Evolutionary conservation across 2,329 filamentous ascomycete genomes (phyloP), one percentile per base, ranked within the genome.

Genomic region (Phyllosticta paracitricarpa): DNA sequence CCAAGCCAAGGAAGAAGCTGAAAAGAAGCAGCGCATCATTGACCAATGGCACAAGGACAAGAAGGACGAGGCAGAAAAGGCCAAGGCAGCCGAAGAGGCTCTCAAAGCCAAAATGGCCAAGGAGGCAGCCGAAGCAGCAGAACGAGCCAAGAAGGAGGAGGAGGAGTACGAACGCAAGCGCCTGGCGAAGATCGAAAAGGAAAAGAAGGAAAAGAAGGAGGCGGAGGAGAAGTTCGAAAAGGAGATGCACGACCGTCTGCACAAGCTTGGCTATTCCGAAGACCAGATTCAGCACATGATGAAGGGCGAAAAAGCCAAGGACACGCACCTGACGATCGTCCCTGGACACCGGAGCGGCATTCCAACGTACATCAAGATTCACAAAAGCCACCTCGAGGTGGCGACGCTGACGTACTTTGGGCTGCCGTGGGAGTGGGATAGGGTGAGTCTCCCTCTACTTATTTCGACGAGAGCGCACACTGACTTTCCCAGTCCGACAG

Each of bases 371-470:
- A 75, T 77, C 52, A 80, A 79, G 65, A 75, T 81, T 19, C 73
- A 77, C 64, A 72, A 73, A 58, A 73, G 78, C 54, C 75, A 78
- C 68, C 67, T 81, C 40, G 71, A 73, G 33, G 66, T 77, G 33
- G 77, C 80, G 57, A 81, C 78, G 4, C 64, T 81, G 62, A 69
- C 70, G 30, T 79, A 80, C 67, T 81, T 78, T 63, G 70, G 76
- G 24, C 74, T 81, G 22, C 77, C 77, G 1, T 81, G 76, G 63
- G 77, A 80, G 63, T 73, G 73, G 64, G 78, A 81, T 64, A 66
- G 67, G 30, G 78, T 80, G 74, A 73, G 77, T 74, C 24, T 5
- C 35, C 25, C 51, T 4, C 19, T 22, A 22, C 19, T 25, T 14
- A 17, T 22, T 19, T 28, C 4, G 28, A 9, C 19, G 1, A 4